These are phyloP conservation scores for Cadophora malorum DNA, from an alignment of 2,329 filamentous ascomycete genomes.

Conservation along the genomic window DNA sequence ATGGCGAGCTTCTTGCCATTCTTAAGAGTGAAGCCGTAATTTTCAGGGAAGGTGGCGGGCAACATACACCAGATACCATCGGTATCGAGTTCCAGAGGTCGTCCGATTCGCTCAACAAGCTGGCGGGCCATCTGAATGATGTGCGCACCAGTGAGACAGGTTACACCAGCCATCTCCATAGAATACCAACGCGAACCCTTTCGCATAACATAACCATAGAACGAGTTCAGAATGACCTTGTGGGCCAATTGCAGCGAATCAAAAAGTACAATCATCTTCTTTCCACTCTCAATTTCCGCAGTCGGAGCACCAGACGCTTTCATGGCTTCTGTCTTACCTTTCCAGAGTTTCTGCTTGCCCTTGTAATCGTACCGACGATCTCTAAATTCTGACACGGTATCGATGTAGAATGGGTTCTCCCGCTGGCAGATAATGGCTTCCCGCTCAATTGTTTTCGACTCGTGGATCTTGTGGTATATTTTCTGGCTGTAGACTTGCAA, in stretches of 20 bases:
- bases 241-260: slow-evolving; percentile 96
- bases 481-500: slow-evolving; percentile 95
- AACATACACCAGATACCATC: slow-evolving; percentile 99
- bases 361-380: slow-evolving; percentile 99
- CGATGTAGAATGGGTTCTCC: slow-evolving; percentile 97
- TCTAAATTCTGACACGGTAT: slow-evolving; percentile 94
- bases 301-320: slow-evolving; percentile 80
- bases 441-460: slow-evolving; percentile 87
- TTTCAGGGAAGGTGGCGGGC: slow-evolving; percentile 93
- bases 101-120: slow-evolving; percentile 89
- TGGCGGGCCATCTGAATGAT: slow-evolving; percentile 97
- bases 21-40: slow-evolving; percentile 92
- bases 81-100: slow-evolving; percentile 93
- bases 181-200: slow-evolving; percentile 99
- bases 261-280: slow-evolving; percentile 98
- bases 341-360: slow-evolving; percentile 97
- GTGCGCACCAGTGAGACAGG: slow-evolving; percentile 91
- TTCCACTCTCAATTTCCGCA: slow-evolving; percentile 86
- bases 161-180: slow-evolving; percentile 98
- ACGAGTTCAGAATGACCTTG: slow-evolving; percentile 98
- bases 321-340: slow-evolving; percentile 88
- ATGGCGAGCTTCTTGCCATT: slow-evolving; percentile 97
- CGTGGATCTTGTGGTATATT: slow-evolving; percentile 99
- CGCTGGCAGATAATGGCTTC: slow-evolving; percentile 98
- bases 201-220: slow-evolving; percentile 99